Conservation (phyloP, 2,329 filamentous ascomycete species). For the Golovinomyces cichoracearum region DNA sequence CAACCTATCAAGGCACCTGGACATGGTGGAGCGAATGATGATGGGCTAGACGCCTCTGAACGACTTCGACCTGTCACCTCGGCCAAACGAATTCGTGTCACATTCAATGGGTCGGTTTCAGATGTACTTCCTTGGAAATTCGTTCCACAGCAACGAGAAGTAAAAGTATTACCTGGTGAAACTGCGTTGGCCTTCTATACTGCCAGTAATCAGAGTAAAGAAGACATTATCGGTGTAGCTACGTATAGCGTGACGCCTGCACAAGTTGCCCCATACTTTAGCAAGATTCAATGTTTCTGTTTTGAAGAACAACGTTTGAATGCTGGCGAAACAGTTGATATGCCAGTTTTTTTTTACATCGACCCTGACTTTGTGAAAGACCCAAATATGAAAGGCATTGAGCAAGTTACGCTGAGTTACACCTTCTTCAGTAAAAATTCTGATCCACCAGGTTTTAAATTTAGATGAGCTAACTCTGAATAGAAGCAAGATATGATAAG, state of each 20-base stretch:
- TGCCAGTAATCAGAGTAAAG: slow-evolving; percentile 67
- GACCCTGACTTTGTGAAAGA: slow-evolving; percentile 88
- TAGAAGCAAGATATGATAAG: slow-evolving; percentile 65
- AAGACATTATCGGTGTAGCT: slow-evolving; percentile 91
- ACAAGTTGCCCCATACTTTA: slow-evolving; percentile 91
- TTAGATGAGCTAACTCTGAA: slow-evolving; percentile 18
- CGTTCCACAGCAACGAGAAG: slow-evolving; percentile 83
- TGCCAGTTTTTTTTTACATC: slow-evolving; percentile 99
- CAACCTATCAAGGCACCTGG: slow-evolving; percentile 64
- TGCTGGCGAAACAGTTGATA: slow-evolving; percentile 89
- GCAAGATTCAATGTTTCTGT: slow-evolving; percentile 98
- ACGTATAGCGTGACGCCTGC: slow-evolving; percentile 93
- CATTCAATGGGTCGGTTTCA: slow-evolving; percentile 85
- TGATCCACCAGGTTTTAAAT: slow-evolving; percentile 1
- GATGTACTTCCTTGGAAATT: slow-evolving; percentile 97
- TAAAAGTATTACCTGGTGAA: slow-evolving; percentile 81
- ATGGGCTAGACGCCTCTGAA: slow-evolving; percentile 37
- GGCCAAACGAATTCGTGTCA: slow-evolving; percentile 71
- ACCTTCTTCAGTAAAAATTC: slow-evolving; percentile 70
- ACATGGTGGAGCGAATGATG: slow-evolving; percentile 24
- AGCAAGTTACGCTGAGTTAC: slow-evolving; percentile 87
- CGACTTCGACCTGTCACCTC: slow-evolving; percentile 58
- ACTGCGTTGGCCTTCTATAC: slow-evolving; percentile 95
- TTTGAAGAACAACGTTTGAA: slow-evolving; percentile 92
- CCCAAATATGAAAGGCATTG: slow-evolving; percentile 73